Base-by-base conservation (phyloP, 2,329 filamentous ascomycete species). In the Capronia coronata region DNA sequence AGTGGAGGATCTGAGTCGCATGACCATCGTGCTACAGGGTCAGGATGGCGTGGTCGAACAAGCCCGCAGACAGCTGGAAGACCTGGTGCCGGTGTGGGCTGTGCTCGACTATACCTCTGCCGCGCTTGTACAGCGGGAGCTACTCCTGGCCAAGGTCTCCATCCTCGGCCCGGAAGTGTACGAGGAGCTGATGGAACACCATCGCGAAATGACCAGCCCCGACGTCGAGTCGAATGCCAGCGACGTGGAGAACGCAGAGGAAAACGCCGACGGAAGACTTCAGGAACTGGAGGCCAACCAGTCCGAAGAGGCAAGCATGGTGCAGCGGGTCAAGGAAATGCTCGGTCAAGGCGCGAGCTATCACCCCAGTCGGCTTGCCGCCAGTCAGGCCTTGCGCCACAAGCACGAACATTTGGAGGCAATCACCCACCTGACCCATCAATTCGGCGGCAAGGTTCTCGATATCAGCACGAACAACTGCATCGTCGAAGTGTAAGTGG, bases 391-490 rank as follows among this genome's bases (percentile, higher is more conserved):
- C 13, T 74, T 98, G 64, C 81, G 93, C 65, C 87, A 96, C 71
- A 98, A 98, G 77, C 90, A 97, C 68, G 88, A 97, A 75, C 93
- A 98, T 75, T 72, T 98, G 61, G 87, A 91, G 74, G 89, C 86
- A 49, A 95, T 98, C 64, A 98, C 93, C 49, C 93, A 94, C 70
- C 82, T 98, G 66, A 84, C 91, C 14, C 93, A 98, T 73, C 93
- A 98, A 65, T 98, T 98, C 63, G 90, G 90, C 49, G 93, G 93
- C 58, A 98, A 98, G 74, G 87, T 98, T 21, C 71, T 98, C 62
- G 93, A 98, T 69, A 97, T 98, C 63, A 95, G 89, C 75, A 96
- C 87, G 46, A 96, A 87, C 71, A 97, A 94, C 73, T 97, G 93
- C 72, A 97, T 97, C 68, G 90, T 98, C 52, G 93, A 98, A 71